Evolutionary conservation across 208 protist species (phyloP).

Genomic region (Novymonas esmeraldas): DNA sequence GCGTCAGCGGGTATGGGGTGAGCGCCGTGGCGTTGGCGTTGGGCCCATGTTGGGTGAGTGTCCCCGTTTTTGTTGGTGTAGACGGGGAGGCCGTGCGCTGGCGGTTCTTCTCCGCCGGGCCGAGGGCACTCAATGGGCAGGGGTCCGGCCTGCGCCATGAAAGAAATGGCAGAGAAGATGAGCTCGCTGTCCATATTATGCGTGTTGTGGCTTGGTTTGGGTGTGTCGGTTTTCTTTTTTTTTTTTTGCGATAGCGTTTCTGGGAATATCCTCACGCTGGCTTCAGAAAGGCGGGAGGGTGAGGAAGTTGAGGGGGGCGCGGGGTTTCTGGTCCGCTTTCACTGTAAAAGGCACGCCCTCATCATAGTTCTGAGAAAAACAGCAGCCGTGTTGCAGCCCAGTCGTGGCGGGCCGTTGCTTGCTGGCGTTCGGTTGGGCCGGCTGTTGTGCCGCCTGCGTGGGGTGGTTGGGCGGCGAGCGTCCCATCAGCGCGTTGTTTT

Average conservation of each 20-base stretch:
- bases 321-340: background rate
- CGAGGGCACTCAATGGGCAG: background rate
- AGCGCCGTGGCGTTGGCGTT: background rate
- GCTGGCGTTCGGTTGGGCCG: too few relatives aligned
- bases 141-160: background rate
- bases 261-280: background rate
- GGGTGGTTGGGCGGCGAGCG: too few relatives aligned
- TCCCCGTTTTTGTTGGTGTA: background rate
- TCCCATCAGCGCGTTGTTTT: too few relatives aligned
- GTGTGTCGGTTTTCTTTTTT: background rate
- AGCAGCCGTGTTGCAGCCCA: too few relatives aligned
- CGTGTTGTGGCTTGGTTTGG: background rate
- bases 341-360: background rate
- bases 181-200: background rate
- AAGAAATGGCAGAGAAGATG: background rate
- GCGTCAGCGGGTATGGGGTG: background rate
- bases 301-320: too few relatives aligned
- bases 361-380: too few relatives aligned
- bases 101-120: background rate
- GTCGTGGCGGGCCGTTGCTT: too few relatives aligned
- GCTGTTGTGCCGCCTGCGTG: too few relatives aligned
- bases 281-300: background rate
- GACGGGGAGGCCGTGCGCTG: background rate
- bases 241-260: background rate
- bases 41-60: background rate